Conservation (phyloP, 2,329 filamentous ascomycete genomes). For the Claviceps lovelessii region DNA sequence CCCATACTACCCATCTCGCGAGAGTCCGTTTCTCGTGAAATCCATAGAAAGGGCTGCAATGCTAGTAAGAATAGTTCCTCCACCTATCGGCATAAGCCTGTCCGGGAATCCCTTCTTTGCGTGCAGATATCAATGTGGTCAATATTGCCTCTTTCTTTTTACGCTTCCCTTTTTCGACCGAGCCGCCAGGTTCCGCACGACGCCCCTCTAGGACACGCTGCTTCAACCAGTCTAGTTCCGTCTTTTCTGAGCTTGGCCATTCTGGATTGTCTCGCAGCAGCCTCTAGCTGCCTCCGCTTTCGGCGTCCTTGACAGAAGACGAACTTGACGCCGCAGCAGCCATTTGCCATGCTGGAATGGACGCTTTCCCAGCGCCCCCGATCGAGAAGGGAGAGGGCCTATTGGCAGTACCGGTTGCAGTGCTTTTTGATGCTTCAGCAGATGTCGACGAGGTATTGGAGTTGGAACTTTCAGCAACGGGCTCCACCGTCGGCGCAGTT, state of each 20-base stretch:
- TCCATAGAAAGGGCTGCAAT: too few species aligned
- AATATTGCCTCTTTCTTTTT: background rate
- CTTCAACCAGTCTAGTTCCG: background rate
- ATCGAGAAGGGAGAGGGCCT: constrained; percentile 20
- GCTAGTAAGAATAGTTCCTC: too few species aligned
- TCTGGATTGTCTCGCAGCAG: background rate
- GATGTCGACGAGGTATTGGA: constrained; percentile 10
- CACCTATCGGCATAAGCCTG: background rate
- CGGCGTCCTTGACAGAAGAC: constrained; percentile 14
- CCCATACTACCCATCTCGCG: background rate
- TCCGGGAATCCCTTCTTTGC: background rate
- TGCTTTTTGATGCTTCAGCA: constrained; percentile 20
- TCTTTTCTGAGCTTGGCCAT: background rate
- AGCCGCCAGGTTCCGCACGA: too few species aligned
- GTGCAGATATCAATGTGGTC: background rate
- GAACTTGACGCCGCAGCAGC: constrained; percentile 36
- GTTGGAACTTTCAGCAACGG: constrained; percentile 11
- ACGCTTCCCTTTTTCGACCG: background rate
- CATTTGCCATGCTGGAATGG: constrained; percentile 71
- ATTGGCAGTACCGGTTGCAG: constrained; percentile 15
- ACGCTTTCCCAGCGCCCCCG: constrained; percentile 36
- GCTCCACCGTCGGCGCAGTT: constrained; percentile 10
- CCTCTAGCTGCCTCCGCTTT: constrained; percentile 3
- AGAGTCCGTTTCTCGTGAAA: too few species aligned
- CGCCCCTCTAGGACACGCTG: too few species aligned